Base-by-base conservation (phyloP, 441 rosid genomes). In the Corymbia calophylla region DNA sequence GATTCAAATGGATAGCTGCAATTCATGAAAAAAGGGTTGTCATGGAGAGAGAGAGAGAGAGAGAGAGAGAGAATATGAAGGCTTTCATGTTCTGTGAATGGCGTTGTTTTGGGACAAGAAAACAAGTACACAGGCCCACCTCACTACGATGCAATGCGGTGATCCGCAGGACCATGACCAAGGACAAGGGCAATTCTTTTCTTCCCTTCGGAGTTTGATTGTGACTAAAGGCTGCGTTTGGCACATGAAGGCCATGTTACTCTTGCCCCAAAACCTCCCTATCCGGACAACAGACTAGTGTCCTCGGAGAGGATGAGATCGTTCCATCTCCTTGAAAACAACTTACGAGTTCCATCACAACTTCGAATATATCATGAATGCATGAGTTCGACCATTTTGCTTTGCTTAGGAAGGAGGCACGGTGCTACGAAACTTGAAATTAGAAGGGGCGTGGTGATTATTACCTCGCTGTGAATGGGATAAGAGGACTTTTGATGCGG, bases 171-270 rank as follows among this genome's bases (percentile, higher is more conserved):
- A 92, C 90, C 88, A 44, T 87, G 53, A 51, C 49, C 35, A 19
- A 39, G 86, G 84, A 53, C 47, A 88, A 47, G 53, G 6, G 39
- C 56, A 9, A n/a, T 5, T 53, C 39, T 89, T 47, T 92, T 84
- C 86, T 85, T 94, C 92, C 91, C 89, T 91, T 92, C 90, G 88
- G 89, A 66, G 88, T 91, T 91, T 90, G 97, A 96, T 91, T 44
- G 95, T 60, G 96, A 95, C 97, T 82, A 82, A 88, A 87, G 92
- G 94, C 95, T 93, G 87, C 89, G 88, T 80, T 88, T 54, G 90
- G 94, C 97, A 96, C 98, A 95, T 95, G 99, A 96, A 93, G 94
- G 93, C 99, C 98, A 96, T 95, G 98, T 96, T 95, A 97, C 98
- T 92, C 92, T 93, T 94, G 95, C 95, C 93, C 90, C 93, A 92